These are phyloP conservation scores for Epichloe brachyelytri DNA, from an alignment of 2,329 filamentous ascomycete genomes.

Conservation along the genomic window DNA sequence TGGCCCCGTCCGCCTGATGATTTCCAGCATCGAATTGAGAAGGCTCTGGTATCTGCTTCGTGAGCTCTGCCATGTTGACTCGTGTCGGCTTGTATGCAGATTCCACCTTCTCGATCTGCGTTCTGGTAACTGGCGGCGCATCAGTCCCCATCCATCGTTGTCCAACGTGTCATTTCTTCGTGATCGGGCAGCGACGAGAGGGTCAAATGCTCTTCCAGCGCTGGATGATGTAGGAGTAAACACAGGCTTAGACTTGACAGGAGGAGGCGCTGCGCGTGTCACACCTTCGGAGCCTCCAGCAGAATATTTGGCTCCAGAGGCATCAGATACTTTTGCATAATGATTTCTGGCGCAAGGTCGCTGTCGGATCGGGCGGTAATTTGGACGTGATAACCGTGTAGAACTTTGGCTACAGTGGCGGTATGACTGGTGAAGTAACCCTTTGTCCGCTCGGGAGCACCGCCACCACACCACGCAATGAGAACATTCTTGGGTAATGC, in stretches of 20 bases:
- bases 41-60: slow-evolving; percentile 55
- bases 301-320: slow-evolving; percentile 90
- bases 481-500: slow-evolving; percentile 80
- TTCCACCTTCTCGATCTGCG: slow-evolving; percentile 80
- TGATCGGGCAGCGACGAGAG: slow-evolving; percentile 53
- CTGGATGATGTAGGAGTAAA: slow-evolving; percentile 63
- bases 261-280: slow-evolving; percentile 45
- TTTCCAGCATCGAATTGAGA: slow-evolving; percentile 43
- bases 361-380: slow-evolving; percentile 86
- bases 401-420: slow-evolving; percentile 75
- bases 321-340: slow-evolving; percentile 85
- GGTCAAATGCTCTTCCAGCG: slow-evolving; percentile 44
- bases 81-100: slow-evolving; percentile 91
- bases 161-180: slow-evolving; percentile 50
- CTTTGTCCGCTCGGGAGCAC: slow-evolving; percentile 95
- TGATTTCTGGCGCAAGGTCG: slow-evolving; percentile 75
- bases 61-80: slow-evolving; percentile 82
- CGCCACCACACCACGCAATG: slow-evolving; percentile 94
- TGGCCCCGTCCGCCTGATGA: slow-evolving; percentile 28
- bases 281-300: slow-evolving; percentile 46
- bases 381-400: slow-evolving; percentile 96
- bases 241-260: slow-evolving; percentile 76
- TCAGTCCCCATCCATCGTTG: slow-evolving; percentile 85
- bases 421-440: slow-evolving; percentile 96
- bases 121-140: slow-evolving; percentile 79